Evolutionary conservation across 2,329 filamentous ascomycete genomes (phyloP).

Genomic region (Fusarium goolgardi): DNA sequence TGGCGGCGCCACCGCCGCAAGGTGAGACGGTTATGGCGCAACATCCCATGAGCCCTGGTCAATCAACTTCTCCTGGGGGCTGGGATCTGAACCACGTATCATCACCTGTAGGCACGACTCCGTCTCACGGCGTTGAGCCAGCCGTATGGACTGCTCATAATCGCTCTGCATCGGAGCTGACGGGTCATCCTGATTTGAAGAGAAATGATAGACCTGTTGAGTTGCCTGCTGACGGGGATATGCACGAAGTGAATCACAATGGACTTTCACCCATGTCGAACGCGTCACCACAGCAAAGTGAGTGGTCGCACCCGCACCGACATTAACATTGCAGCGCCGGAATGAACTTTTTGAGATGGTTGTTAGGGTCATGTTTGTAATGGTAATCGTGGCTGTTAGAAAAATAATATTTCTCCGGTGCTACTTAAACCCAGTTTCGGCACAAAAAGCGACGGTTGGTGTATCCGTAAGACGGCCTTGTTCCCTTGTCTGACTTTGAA

Average conservation of each 20-base stretch:
- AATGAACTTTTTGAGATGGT: neutral
- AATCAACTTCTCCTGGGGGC: neutral
- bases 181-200: neutral
- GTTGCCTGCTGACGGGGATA: neutral
- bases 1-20: constrained; percentile 4
- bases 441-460: rapidly evolving
- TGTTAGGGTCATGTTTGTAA: neutral
- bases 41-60: neutral
- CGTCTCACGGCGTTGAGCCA: neutral
- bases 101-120: neutral
- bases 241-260: neutral
- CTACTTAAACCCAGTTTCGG: neutral
- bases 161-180: constrained; percentile 4
- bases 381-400: neutral
- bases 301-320: neutral
- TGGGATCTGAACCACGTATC: neutral
- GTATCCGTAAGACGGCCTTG: no score
- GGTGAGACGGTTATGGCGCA: neutral
- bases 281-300: neutral
- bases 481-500: no score
- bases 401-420: neutral
- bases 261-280: neutral
- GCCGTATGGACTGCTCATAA: neutral
- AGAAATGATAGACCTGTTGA: neutral
- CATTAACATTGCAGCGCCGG: neutral